These are phyloP conservation scores for Pichia ethanolica DNA, from an alignment of 805 yeast genomes.

Conservation along the genomic window DNA sequence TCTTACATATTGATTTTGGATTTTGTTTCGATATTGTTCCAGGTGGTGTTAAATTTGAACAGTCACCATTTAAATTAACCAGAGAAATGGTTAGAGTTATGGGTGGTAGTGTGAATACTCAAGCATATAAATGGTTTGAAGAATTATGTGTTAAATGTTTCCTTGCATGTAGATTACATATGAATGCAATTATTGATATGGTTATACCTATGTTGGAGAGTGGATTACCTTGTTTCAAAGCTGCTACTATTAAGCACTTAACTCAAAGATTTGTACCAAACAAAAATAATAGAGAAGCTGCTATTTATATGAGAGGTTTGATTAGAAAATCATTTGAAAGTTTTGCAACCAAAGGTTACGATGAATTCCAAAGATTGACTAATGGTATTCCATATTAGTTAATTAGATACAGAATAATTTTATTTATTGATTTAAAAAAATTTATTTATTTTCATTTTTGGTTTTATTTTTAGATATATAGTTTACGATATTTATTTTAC, in stretches of 20 bases:
- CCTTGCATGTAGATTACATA: constrained; percentile 79
- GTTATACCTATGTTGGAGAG: constrained; percentile 91
- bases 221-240: constrained; percentile 95
- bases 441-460: neutral
- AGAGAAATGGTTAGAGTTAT: constrained; percentile 93
- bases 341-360: constrained; percentile 87
- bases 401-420: no score
- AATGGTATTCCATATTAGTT: constrained; percentile 88
- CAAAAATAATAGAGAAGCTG: constrained; percentile 81
- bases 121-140: constrained; percentile 88
- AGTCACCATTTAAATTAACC: constrained; percentile 95
- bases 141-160: constrained; percentile 91
- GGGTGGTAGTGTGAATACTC: constrained; percentile 85
- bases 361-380: constrained; percentile 92
- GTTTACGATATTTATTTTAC: no score
- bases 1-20: constrained; percentile 95
- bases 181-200: constrained; percentile 76
- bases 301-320: constrained; percentile 63
- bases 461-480: no score
- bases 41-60: constrained; percentile 96
- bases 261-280: constrained; percentile 72
- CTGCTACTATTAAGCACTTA: constrained; percentile 72
- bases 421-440: neutral
- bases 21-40: constrained; percentile 98
- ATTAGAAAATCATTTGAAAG: constrained; percentile 80